Percentiles rank a stretch among this genome's conserved stretches.
These are phyloP conservation scores for Monotropa hypopitys DNA, from an alignment of 179 eudicot genomes.

Conservation along the genomic window DNA sequence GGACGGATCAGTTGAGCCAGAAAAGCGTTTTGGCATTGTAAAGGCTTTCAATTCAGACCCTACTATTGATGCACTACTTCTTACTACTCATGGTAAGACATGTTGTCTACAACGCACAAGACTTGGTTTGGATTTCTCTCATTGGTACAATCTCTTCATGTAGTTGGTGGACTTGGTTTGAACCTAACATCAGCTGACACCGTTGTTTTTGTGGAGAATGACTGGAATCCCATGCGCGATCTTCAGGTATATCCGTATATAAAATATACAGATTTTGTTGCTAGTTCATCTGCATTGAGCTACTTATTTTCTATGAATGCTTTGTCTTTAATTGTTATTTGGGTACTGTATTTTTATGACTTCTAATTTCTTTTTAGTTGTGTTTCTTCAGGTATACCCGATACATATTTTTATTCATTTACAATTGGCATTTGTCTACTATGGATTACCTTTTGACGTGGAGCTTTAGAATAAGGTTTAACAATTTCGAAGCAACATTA, in stretches of 20 bases:
- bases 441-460: not conserved
- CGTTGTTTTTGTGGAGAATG: slow-evolving; percentile 97
- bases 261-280: not conserved
- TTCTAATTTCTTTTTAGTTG: not conserved
- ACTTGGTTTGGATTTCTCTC: not conserved
- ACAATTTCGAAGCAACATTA: not conserved
- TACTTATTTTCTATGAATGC: not conserved
- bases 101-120: not conserved
- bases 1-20: slow-evolving; percentile 89
- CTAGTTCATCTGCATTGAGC: not conserved
- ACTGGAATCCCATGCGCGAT: slow-evolving; percentile 99
- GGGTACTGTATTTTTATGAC: not conserved
- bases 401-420: not conserved
- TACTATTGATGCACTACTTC: slow-evolving; percentile 83
- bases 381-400: not conserved
- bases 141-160: slow-evolving; percentile 2
- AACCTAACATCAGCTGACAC: slow-evolving; percentile 98
- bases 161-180: slow-evolving; percentile 96
- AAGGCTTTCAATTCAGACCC: slow-evolving; percentile 98
- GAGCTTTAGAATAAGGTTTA: not conserved
- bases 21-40: slow-evolving; percentile 90
- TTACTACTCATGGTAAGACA: slow-evolving; percentile 72
- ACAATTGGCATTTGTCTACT: not conserved
- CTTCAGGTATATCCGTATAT: slow-evolving; percentile 38
- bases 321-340: not conserved